Evolutionary conservation across 2,329 filamentous ascomycete species (phyloP).

Genomic region (Dryadomyces quercivorus): DNA sequence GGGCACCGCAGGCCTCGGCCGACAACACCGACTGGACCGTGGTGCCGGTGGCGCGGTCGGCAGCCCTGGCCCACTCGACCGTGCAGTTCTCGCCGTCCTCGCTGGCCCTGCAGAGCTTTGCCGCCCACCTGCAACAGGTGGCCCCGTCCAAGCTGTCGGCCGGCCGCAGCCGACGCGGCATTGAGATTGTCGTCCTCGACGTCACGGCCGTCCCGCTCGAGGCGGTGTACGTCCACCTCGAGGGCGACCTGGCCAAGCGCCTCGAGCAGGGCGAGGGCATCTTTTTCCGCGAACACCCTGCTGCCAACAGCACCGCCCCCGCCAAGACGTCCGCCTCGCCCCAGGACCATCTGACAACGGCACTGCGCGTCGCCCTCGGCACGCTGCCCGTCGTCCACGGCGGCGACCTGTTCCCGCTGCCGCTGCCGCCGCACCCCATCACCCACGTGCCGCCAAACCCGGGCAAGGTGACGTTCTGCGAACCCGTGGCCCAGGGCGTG

Average conservation of each 20-base stretch:
- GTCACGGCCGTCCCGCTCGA: constrained; percentile 71
- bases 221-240: constrained; percentile 75
- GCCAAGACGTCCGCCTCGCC: constrained; percentile 17
- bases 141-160: constrained; percentile 64
- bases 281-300: constrained; percentile 57
- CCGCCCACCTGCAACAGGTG: constrained; percentile 57
- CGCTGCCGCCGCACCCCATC: constrained; percentile 71
- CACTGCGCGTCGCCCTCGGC: constrained; percentile 63
- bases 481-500: constrained; percentile 83
- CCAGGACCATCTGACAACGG: constrained; percentile 47
- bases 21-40: constrained; percentile 71
- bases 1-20: constrained; percentile 46
- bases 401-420: constrained; percentile 67
- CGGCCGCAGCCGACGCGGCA: constrained; percentile 54
- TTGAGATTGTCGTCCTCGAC: constrained; percentile 76
- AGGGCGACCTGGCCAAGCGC: constrained; percentile 66
- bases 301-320: neutral
- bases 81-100: constrained; percentile 67
- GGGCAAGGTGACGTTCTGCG: constrained; percentile 82
- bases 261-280: constrained; percentile 73
- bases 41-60: constrained; percentile 57
- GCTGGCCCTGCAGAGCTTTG: constrained; percentile 66
- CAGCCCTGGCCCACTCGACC: constrained; percentile 60
- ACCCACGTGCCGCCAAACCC: constrained; percentile 76
- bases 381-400: constrained; percentile 67